phyloP scores from a whole-genome alignment of 495 filamentous ascomycete species.

The Tuber brumale region DNA sequence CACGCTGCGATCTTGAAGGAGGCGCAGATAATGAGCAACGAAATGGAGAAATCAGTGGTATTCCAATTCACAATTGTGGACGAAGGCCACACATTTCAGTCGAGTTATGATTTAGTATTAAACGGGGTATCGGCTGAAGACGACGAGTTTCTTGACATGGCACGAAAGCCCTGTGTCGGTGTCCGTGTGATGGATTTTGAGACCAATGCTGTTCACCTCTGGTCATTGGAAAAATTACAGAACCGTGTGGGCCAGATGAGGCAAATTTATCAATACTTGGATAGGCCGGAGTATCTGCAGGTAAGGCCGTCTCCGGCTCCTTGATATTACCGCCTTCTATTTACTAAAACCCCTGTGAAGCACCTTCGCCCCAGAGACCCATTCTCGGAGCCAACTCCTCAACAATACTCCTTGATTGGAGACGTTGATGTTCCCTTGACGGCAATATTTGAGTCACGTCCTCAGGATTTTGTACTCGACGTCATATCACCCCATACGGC shows the following conservation, averaged over 20 bases:
- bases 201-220: slow-evolving; percentile 77
- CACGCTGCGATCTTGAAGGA: slow-evolving; percentile 85
- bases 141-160: slow-evolving; percentile 71
- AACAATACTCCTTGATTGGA: slow-evolving; percentile 84
- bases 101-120: slow-evolving; percentile 91
- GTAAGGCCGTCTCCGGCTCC: slow-evolving; percentile 21
- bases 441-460: slow-evolving; percentile 89
- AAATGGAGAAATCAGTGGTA: slow-evolving; percentile 85
- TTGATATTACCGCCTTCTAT: slow-evolving; percentile 46
- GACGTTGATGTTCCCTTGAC: slow-evolving; percentile 90
- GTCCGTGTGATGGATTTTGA: slow-evolving; percentile 90
- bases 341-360: slow-evolving; percentile 46
- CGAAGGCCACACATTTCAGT: slow-evolving; percentile 76
- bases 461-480: slow-evolving; percentile 89
- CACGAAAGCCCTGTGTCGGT: slow-evolving; percentile 82
- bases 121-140: slow-evolving; percentile 85
- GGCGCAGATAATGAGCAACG: slow-evolving; percentile 95
- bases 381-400: slow-evolving; percentile 81
- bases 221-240: slow-evolving; percentile 90
- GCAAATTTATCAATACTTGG: slow-evolving; percentile 91
- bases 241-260: slow-evolving; percentile 83
- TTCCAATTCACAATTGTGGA: slow-evolving; percentile 95
- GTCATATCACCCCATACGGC: slow-evolving; percentile 88
- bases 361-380: slow-evolving; percentile 73
- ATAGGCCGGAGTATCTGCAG: slow-evolving; percentile 86